Conservation (phyloP, 768 basidiomycete species). For the Lactarius evosmus region DNA sequence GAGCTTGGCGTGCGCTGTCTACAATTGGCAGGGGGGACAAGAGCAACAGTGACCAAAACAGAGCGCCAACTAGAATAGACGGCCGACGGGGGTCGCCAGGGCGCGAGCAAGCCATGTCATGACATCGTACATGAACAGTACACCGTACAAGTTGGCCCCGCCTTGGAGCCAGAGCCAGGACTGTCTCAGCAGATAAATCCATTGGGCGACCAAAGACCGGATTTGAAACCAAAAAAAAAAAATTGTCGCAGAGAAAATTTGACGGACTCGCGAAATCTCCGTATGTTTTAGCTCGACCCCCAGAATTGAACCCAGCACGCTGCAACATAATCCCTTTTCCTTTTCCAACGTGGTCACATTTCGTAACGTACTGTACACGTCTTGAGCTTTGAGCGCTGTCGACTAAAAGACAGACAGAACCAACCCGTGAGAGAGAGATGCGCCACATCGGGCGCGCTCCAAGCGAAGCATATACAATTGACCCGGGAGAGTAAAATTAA, state of each 20-base stretch:
- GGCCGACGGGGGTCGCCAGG: neutral
- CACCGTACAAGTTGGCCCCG: neutral
- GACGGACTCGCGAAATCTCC: neutral
- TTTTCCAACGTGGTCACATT: neutral
- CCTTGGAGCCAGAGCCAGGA: neutral
- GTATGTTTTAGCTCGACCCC: neutral
- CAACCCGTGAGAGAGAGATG: conserved; percentile 7
- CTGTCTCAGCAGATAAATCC: neutral
- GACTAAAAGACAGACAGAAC: conserved; percentile 1
- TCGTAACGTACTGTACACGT: neutral
- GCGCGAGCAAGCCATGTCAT: neutral
- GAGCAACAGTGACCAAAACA: neutral
- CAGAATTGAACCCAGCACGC: neutral
- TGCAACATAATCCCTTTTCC: neutral
- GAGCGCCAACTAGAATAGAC: neutral
- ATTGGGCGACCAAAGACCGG: neutral
- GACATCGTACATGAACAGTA: neutral
- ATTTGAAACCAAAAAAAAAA: neutral
- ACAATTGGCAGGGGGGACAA: neutral
- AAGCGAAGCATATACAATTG: conserved; percentile 9
- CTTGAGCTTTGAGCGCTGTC: neutral
- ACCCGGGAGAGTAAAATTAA: conserved; percentile 12
- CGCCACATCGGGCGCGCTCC: conserved; percentile 6
- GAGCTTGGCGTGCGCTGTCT: neutral
- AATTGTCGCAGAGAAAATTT: neutral